These are phyloP conservation scores for Monilinia vaccinii-corymbosi DNA, from an alignment of 2,329 filamentous ascomycete species.

Conservation along the genomic window DNA sequence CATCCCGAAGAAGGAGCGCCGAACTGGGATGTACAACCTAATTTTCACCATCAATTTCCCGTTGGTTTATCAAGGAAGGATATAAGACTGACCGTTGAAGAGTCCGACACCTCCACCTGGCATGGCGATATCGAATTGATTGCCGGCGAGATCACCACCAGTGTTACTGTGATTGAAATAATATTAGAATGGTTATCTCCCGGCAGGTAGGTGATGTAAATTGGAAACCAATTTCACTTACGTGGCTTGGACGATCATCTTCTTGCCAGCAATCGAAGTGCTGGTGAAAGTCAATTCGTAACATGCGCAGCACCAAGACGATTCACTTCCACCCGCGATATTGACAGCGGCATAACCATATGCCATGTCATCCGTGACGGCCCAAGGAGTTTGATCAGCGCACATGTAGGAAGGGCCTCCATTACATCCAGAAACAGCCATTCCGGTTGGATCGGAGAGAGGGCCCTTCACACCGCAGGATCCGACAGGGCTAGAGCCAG, in stretches of 20 bases:
- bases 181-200: neutral
- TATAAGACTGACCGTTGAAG: slow-evolving; percentile 34
- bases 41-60: neutral
- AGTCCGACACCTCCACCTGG: slow-evolving; percentile 48
- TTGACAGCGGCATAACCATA: slow-evolving; percentile 54
- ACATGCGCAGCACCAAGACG: slow-evolving; percentile 56
- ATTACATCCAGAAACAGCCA: slow-evolving; percentile 41
- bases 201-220: neutral
- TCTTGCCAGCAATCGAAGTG: slow-evolving; percentile 47
- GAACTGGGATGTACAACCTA: slow-evolving; percentile 40
- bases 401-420: slow-evolving; percentile 41
- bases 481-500: slow-evolving; percentile 21
- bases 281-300: slow-evolving; percentile 43
- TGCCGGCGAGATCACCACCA: slow-evolving; percentile 44
- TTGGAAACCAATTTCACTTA: neutral
- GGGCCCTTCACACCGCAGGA: slow-evolving; percentile 38
- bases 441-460: slow-evolving; percentile 39
- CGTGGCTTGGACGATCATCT: slow-evolving; percentile 47
- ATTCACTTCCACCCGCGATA: slow-evolving; percentile 45
- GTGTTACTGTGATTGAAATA: slow-evolving; percentile 36
- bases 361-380: slow-evolving; percentile 43
- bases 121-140: slow-evolving; percentile 50
- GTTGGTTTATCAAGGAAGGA: no score
- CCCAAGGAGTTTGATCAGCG: slow-evolving; percentile 53
- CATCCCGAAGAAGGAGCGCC: slow-evolving; percentile 33